Evolutionary conservation across 805 yeast species (phyloP).

Genomic region (Candida khao-thaluensis): DNA sequence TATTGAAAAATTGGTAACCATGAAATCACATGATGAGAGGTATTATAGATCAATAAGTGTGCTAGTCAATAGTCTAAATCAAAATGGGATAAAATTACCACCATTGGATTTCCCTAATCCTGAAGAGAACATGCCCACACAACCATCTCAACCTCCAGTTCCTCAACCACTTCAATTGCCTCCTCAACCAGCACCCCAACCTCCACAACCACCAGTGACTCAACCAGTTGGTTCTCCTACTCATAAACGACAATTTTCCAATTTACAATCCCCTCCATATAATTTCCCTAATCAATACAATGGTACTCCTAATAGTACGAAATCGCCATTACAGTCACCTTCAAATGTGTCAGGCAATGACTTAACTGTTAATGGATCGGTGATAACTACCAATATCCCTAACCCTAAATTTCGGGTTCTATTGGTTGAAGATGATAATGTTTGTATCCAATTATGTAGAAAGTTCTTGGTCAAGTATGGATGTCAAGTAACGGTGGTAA

Average conservation of each 20-base stretch:
- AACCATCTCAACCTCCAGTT: background rate
- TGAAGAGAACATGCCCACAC: background rate
- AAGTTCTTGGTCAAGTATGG: conserved; percentile 85
- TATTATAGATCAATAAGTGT: conserved; percentile 51
- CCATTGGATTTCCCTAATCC: conserved; percentile 55
- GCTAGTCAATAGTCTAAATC: conserved; percentile 49
- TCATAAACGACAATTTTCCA: conserved; percentile 9
- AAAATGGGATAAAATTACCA: conserved; percentile 68
- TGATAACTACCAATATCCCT: conserved; percentile 25
- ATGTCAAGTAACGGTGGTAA: conserved; percentile 87
- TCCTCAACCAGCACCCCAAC: background rate
- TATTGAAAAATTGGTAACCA: conserved; percentile 56
- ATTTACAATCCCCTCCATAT: conserved; percentile 5
- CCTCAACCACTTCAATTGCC: background rate
- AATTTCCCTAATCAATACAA: background rate
- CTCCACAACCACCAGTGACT: background rate
- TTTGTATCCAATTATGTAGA: conserved; percentile 78
- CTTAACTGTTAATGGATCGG: conserved; percentile 10
- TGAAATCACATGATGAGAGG: conserved; percentile 58
- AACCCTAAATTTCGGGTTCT: conserved; percentile 64
- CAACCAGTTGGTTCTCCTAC: background rate
- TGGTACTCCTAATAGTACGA: conserved; percentile 7
- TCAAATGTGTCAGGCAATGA: conserved; percentile 4
- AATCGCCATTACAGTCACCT: conserved; percentile 11
- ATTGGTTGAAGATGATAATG: conserved; percentile 77